Percentiles rank a stretch among this genome's conserved stretches.
These are phyloP conservation scores for Podila clonocystis DNA, from an alignment of 192 early-diverging fungal genomes.

Conservation along the genomic window DNA sequence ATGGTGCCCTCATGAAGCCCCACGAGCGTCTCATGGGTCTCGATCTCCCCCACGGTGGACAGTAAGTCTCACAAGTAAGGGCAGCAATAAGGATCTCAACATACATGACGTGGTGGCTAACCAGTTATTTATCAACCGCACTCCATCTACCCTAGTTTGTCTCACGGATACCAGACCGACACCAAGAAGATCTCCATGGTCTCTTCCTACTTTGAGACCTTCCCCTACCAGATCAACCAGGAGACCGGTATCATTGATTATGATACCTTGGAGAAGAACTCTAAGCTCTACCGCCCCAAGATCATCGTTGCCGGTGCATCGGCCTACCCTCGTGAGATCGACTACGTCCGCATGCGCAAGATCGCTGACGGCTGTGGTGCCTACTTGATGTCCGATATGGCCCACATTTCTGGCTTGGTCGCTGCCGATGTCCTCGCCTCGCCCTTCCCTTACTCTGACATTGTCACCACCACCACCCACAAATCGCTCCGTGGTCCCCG, in stretches of 20 bases:
- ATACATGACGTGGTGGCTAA: no score
- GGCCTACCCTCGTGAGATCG: slow-evolving; percentile 95
- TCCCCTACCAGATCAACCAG: slow-evolving; percentile 95
- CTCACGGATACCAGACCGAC: slow-evolving; percentile 97
- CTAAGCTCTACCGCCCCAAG: slow-evolving; percentile 92
- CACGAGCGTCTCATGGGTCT: slow-evolving; percentile 99
- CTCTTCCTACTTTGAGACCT: slow-evolving; percentile 95
- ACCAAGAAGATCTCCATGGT: slow-evolving; percentile 97
- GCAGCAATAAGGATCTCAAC: no score
- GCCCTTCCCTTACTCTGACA: slow-evolving; percentile 94
- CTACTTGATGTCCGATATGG: slow-evolving; percentile 98
- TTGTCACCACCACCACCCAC: slow-evolving; percentile 99
- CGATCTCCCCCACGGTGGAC: slow-evolving; percentile 97
- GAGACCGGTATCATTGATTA: slow-evolving; percentile 93
- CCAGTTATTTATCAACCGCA: no score
- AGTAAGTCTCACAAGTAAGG: slow-evolving; percentile 60
- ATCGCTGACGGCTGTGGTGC: slow-evolving; percentile 87
- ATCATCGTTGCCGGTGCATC: slow-evolving; percentile 95
- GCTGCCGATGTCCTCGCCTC: slow-evolving; percentile 88
- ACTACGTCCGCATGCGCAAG: slow-evolving; percentile 88
- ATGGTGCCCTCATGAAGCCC: slow-evolving; percentile 93
- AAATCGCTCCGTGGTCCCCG: slow-evolving; percentile 98
- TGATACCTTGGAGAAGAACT: slow-evolving; percentile 84
- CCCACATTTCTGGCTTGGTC: slow-evolving; percentile 92
- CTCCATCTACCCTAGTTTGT: slow-evolving; percentile 66